A percentile compares a stretch with the other conserved stretches of the same genome.
phyloP scores from a whole-genome alignment of 2,329 filamentous ascomycete genomes.

The Malbranchea cinnamomea region DNA sequence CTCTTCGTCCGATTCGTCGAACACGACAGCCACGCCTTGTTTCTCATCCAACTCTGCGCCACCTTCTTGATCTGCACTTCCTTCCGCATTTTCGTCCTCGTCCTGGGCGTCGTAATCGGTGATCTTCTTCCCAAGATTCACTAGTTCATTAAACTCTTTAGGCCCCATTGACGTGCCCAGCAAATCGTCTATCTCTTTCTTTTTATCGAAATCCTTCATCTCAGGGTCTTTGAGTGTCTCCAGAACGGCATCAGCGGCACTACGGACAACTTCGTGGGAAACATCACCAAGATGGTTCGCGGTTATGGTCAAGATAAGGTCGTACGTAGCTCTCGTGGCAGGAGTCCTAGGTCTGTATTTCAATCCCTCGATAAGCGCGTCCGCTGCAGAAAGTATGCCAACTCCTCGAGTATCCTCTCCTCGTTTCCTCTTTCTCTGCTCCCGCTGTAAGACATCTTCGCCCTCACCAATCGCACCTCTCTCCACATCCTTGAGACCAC shows the following conservation, averaged over 20 bases:
- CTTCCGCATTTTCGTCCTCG: conserved; percentile 76
- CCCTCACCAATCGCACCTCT: conserved; percentile 65
- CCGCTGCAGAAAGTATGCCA: conserved; percentile 69
- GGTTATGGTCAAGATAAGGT: conserved; percentile 83
- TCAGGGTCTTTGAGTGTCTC: conserved; percentile 91
- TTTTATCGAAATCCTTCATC: conserved; percentile 94
- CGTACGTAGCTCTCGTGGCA: conserved; percentile 82
- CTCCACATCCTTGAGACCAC: conserved; percentile 54
- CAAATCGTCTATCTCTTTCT: conserved; percentile 91
- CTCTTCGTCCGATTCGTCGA: conserved; percentile 80
- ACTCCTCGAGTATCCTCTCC: conserved; percentile 56
- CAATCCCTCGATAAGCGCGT: conserved; percentile 79
- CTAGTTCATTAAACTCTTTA: conserved; percentile 91
- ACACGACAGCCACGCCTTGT: conserved; percentile 93
- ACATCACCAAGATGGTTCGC: conserved; percentile 83
- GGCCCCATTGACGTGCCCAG: conserved; percentile 66
- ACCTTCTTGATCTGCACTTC: conserved; percentile 49
- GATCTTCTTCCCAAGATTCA: conserved; percentile 96
- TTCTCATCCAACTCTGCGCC: conserved; percentile 75
- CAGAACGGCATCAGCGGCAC: conserved; percentile 79
- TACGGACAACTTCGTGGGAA: conserved; percentile 77
- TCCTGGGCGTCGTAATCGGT: conserved; percentile 96
- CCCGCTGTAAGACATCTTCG: conserved; percentile 65
- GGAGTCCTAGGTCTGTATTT: conserved; percentile 83
- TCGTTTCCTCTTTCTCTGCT: conserved; percentile 73